Percentiles rank a stretch among this genome's conserved stretches.
Evolutionary conservation across 192 early-diverging fungal genomes (phyloP).

Genomic region (Entomortierella beljakovae): DNA sequence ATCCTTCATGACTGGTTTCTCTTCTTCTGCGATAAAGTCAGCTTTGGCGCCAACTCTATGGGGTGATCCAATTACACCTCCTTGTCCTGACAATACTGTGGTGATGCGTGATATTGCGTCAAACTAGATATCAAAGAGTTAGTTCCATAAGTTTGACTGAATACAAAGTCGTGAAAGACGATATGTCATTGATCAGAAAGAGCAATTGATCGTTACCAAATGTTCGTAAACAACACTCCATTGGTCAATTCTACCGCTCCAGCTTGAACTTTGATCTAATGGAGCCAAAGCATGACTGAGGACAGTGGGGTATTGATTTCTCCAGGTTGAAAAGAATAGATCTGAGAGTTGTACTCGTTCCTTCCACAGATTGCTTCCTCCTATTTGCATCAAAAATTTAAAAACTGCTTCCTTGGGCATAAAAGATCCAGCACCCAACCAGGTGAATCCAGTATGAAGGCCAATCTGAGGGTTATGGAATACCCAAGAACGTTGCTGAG

Average conservation of each 20-base stretch:
- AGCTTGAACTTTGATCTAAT: constrained; percentile 50
- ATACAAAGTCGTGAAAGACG: too few relatives aligned
- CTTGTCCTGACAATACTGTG: constrained; percentile 42
- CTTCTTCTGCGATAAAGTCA: constrained; percentile 61
- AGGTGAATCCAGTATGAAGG: constrained; percentile 62
- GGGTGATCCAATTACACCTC: constrained; percentile 57
- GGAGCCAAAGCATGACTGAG: constrained; percentile 48
- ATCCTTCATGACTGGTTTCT: constrained; percentile 54
- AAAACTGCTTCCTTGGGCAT: constrained; percentile 59
- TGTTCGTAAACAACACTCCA: constrained; percentile 61
- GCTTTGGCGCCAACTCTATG: constrained; percentile 54
- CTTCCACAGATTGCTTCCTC: constrained; percentile 60
- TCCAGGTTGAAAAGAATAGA: constrained; percentile 63
- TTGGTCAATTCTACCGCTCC: constrained; percentile 60
- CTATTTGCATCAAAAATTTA: constrained; percentile 61
- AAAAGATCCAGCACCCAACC: constrained; percentile 59
- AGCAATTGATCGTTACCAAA: constrained; percentile 46
- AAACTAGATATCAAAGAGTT: constrained; percentile 8
- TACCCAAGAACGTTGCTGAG: constrained; percentile 62
- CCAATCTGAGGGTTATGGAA: constrained; percentile 59
- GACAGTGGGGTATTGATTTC: constrained; percentile 60
- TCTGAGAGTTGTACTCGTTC: constrained; percentile 60
- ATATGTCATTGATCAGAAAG: not conserved
- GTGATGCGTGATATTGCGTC: constrained; percentile 38
- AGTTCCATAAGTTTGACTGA: not conserved